Evolutionary conservation across 371 early-diverging fungal genomes (phyloP), one percentile per base, ranked within the genome.

Genomic region (Parasitella parasitica): DNA sequence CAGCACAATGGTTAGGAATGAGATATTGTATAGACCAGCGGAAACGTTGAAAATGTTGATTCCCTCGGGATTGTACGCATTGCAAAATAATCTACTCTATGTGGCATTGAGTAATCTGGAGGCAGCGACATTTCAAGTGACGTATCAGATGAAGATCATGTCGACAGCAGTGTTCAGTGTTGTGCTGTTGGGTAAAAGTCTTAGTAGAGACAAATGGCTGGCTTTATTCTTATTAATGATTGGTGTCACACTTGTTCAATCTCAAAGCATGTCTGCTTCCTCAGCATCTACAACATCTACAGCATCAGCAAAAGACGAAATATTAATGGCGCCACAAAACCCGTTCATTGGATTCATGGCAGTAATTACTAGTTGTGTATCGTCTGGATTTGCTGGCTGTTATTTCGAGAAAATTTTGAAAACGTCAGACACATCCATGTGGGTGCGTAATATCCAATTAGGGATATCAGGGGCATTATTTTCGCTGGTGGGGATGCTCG

Each of bases 101-200:
- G 76, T 93, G 4, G 95, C 98, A 0, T 85, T 94, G 16, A 83
- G 91, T 32, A 83, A 87, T 48, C 77, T 97, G 38, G 96, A 96
- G 64, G 95, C 97, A 0, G 95, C 97, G 1, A 94, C 95, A 6
- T 97, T 96, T 70, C 96, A 96, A 75, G 95, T 97, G 41, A 94
- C 94, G 8, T 97, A 97, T 69, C 98, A 97, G 70, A 81, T 97
- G 80, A 97, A 97, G 78, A 96, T 96, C 63, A 81, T 97, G 48
- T 93, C 97, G 2, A 97, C 98, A 0, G 98, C 98, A 4, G 63
- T 97, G 24, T 96, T 93, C 61, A 91, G 93, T 9, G 94, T 97
- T 4, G 52, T 82, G 22, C 74, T 97, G 61, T 82, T 97, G 34
- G 83, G 84, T 28, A 84, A 88, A 59, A 67, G 72, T 4, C 72